Conservation (phyloP, 345 rosid species). For the Aegle marmelos region DNA sequence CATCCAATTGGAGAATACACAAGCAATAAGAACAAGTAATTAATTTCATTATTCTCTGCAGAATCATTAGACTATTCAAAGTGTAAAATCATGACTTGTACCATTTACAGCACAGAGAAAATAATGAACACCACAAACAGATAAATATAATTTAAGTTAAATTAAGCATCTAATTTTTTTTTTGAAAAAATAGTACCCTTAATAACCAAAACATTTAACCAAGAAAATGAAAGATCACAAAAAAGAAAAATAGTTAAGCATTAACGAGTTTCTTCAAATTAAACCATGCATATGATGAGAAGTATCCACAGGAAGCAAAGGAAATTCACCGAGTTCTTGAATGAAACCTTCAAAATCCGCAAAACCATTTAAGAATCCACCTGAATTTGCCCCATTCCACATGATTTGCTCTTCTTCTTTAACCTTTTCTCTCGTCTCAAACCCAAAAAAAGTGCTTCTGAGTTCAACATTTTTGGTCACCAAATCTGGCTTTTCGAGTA, state of each 20-base stretch:
- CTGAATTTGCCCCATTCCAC: slow-evolving; percentile 38
- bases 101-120: slow-evolving; percentile 13
- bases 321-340: slow-evolving; percentile 63
- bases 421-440: slow-evolving; percentile 22
- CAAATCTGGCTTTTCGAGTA: background rate
- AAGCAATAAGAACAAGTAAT: background rate
- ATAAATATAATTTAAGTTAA: background rate
- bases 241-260: background rate
- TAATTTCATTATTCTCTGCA: slow-evolving; percentile 3
- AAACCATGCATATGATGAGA: slow-evolving; percentile 34
- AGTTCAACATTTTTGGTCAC: slow-evolving; percentile 22
- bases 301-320: slow-evolving; percentile 44
- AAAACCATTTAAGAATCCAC: slow-evolving; percentile 53
- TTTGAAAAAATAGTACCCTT: background rate
- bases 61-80: background rate
- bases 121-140: background rate
- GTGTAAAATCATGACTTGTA: slow-evolving; percentile 3
- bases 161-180: background rate
- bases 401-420: slow-evolving; percentile 29
- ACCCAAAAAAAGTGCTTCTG: slow-evolving; percentile 23
- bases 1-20: slow-evolving; percentile 14
- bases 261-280: slow-evolving; percentile 30
- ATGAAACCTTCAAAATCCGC: slow-evolving; percentile 70
- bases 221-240: background rate
- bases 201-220: slow-evolving; percentile 1